phyloP scores from a whole-genome alignment of 2,329 filamentous ascomycete genomes.

The Fusarium ambrosium region DNA sequence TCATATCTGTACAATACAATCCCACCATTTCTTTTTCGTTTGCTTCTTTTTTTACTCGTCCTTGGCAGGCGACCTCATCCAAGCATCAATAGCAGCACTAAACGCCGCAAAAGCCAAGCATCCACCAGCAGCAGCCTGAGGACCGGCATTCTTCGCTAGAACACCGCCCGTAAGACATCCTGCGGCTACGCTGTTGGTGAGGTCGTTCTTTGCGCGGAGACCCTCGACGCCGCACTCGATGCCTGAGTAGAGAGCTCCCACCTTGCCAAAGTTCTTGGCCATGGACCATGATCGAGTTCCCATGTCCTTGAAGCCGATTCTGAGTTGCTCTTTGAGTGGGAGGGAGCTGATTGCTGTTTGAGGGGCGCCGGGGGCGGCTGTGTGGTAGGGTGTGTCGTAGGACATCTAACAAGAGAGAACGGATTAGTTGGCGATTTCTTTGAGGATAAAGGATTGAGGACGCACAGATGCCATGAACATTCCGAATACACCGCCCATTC shows the following conservation, averaged over 20 bases:
- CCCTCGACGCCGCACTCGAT: conserved; percentile 98
- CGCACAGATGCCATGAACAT: conserved; percentile 97
- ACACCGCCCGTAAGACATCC: conserved; percentile 94
- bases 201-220: conserved; percentile 91
- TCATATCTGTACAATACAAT: conserved; percentile 34
- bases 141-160: conserved; percentile 87
- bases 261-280: conserved; percentile 94
- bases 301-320: conserved; percentile 94
- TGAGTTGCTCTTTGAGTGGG: conserved; percentile 86
- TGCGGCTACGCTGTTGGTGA: conserved; percentile 87
- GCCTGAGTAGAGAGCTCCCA: conserved; percentile 90
- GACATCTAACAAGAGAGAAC: conserved; percentile 85
- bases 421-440: conserved; percentile 26
- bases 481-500: conserved; percentile 92
- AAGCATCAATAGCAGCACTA: conserved; percentile 90
- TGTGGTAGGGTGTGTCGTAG: conserved; percentile 92
- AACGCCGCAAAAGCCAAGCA: conserved; percentile 96
- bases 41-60: conserved; percentile 61
- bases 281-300: conserved; percentile 83
- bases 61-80: conserved; percentile 85
- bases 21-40: neutral
- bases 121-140: conserved; percentile 87
- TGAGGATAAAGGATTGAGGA: conserved; percentile 33
- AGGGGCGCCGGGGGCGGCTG: conserved; percentile 55
- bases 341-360: conserved; percentile 68